Evolutionary conservation across 2,329 filamentous ascomycete species (phyloP), one percentile per base, ranked within the genome.

Genomic region (Tolypocladium inflatum): DNA sequence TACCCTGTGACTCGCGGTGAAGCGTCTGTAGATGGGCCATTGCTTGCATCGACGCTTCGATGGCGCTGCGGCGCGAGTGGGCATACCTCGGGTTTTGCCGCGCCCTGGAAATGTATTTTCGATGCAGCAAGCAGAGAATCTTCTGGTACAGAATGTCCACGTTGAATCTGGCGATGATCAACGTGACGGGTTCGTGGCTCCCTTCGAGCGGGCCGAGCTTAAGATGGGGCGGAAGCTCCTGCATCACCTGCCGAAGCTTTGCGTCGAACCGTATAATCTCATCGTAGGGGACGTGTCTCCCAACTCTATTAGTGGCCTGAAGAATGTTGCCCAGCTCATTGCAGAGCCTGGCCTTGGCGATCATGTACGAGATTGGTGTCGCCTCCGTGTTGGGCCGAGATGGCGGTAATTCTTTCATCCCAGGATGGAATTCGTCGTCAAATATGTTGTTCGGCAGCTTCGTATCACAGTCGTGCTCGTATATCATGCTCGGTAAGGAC

Each of bases 81-180:
- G 86, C 83, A 67, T 96, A 97, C 10, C 91, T 83, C 11, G 88
- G 78, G 65, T 93, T 94, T 59, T 89, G 83, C 54, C 89, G 80
- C 6, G 91, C 89, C 59, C 86, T 83, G n/a, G 83, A 79, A 59
- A 96, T 81, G 70, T 94, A 97, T 62, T 91, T 91, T 55, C 91
- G 83, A 71, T 99, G 94, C 43, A 99, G 81, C 26, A 96, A 83
- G 66, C 91, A 95, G 65, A 96, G 81, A 21, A 91, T 89, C 74
- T 96, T 96, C 62, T 95, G 86, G 68, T 91, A 96, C 6, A 97
- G 75, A 55, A 94, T 87, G 61, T 94, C 90, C 38, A 97, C 76
- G 58, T 88, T 89, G 69, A 91, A 92, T 35, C 92, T 86, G 55
- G 92, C 88, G 76, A 96, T 88, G 59, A 97, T 86, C 60, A 94